Evolutionary conservation across 345 rosid species (phyloP), one percentile per base, ranked within the genome.

Genomic region (Aquilaria malaccensis): DNA sequence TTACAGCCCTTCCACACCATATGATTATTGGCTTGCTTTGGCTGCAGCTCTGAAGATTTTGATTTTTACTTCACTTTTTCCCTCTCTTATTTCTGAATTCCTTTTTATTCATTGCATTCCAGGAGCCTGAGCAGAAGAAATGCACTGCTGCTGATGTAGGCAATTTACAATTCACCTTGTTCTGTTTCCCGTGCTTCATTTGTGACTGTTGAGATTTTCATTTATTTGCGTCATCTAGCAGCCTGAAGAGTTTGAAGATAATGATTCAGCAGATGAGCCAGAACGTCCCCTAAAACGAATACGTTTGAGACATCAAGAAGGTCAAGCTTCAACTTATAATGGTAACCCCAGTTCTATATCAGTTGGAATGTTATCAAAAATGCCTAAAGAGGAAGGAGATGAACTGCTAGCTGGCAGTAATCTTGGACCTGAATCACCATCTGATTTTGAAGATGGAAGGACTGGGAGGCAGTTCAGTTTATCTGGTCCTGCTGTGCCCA

Each of bases 281-380:
- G 77, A 77, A 49, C 86, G 68, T 2, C 98, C 97, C 14, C 55
- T 93, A 41, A 94, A 94, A 82, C 80, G 95, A 72, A 55, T 72
- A 62, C 81, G 94, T 10, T 70, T 63, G 33, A 82, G 82, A 70
- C 70, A 79, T 43, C 92, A 77, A 65, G 83, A 76, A 48, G 73
- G 72, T 66, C 67, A 65, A 13, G 51, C 43, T 45, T 61, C 79
- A 30, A 48, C 72, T 52, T 70, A 74, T 57, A 45, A 58, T 6
- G 66, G 58, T 32, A 53, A 64, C 60, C 53, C 58, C 63, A 72
- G 56, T 59, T 65, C 79, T 31, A 43, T 13, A 33, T 59, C 55
- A 1, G 79, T 14, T 31, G 81, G 77, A 63, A 33, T 69, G 31
- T 48, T 53, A 45, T 68, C 62, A 13, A 72, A 55, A 37, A 64